phyloP scores from a whole-genome alignment of 768 basidiomycete genomes.

The Amanita rimosa region DNA sequence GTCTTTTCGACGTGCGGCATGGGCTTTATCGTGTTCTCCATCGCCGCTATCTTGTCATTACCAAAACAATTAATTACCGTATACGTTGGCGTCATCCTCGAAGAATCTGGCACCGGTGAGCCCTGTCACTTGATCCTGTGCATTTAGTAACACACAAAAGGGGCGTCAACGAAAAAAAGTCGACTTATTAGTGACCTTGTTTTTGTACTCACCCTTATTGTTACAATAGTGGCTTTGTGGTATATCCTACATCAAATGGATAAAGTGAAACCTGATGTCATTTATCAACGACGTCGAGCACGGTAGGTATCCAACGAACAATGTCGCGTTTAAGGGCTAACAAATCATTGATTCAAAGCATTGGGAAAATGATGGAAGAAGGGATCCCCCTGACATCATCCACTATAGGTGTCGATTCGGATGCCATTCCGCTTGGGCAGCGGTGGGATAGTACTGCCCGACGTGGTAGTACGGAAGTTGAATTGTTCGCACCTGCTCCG shows the following conservation, averaged over 20 bases:
- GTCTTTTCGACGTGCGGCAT: conserved; percentile 88
- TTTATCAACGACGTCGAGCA: conserved; percentile 61
- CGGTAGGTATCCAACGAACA: conserved; percentile 25
- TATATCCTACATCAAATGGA: conserved; percentile 71
- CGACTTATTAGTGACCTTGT: conserved; percentile 62
- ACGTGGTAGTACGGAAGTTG: not conserved
- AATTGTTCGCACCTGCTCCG: conserved; percentile 2
- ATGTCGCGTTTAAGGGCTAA: too few species aligned
- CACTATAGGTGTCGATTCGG: conserved; percentile 2
- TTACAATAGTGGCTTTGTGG: conserved; percentile 76
- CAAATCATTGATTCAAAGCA: not conserved
- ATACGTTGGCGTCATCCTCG: conserved; percentile 78
- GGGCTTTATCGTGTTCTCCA: conserved; percentile 61
- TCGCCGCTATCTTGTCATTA: conserved; percentile 74
- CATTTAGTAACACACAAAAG: conserved; percentile 11
- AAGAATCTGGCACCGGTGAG: conserved; percentile 31
- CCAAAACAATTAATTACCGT: conserved; percentile 91
- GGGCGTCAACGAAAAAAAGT: conserved; percentile 31
- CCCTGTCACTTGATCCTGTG: not conserved
- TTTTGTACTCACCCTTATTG: conserved; percentile 51
- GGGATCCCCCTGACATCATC: not conserved
- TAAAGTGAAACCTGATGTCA: conserved; percentile 51
- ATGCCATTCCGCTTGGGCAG: conserved; percentile 2
- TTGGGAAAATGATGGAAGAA: not conserved
- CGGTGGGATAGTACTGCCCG: not conserved